Conservation (phyloP, 163 green algal species). For the Prototheca cutis region DNA sequence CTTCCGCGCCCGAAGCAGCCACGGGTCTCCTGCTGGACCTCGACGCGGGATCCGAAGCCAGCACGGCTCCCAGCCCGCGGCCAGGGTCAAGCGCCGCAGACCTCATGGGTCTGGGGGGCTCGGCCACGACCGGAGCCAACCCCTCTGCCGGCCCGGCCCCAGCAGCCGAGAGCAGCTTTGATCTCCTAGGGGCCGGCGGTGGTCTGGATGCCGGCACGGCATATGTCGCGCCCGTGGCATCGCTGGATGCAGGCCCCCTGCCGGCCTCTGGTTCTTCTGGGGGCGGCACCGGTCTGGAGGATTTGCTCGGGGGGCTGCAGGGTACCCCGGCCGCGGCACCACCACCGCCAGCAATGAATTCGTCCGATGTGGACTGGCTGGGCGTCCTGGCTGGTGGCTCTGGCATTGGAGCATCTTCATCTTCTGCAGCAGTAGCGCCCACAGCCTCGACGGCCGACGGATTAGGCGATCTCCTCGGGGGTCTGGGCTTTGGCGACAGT, state of each 20-base stretch:
- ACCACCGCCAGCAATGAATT: background rate
- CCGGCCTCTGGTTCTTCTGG: background rate
- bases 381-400: constrained; percentile 11
- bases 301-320: too few relatives aligned
- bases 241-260: background rate
- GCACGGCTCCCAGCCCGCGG: constrained; percentile 5
- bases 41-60: background rate
- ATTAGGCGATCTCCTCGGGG: constrained; percentile 12
- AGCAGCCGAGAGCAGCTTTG: too few relatives aligned
- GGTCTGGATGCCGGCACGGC: background rate
- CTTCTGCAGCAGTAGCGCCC: too few relatives aligned
- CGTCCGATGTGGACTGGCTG: constrained; percentile 10
- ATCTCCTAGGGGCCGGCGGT: constrained; percentile 6
- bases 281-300: background rate
- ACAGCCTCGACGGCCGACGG: constrained; percentile 2
- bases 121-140: too few relatives aligned
- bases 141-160: too few relatives aligned
- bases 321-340: too few relatives aligned
- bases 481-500: constrained; percentile 1
- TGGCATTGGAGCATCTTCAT: background rate
- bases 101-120: background rate
- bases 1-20: background rate
- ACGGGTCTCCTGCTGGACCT: background rate
- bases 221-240: constrained; percentile 2
- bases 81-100: constrained; percentile 14